Evolutionary conservation across 129 eudicot genomes (phyloP), one percentile per base, ranked within the genome.

Genomic region (Glebionis coronaria): DNA sequence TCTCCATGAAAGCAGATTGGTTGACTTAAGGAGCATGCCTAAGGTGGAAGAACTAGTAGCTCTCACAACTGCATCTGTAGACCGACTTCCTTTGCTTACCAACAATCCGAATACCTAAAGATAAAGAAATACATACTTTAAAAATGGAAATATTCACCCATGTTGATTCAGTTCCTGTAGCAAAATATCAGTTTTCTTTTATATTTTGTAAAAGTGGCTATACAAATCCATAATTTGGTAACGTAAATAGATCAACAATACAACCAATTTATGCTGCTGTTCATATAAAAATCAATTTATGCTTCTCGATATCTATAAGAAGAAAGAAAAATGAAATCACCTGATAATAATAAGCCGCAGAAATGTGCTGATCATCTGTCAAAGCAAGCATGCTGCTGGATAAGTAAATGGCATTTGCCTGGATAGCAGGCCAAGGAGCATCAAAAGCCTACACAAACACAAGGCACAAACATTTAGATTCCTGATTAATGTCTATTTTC

Each of bases 401-500:
- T 67, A 93, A 79, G 76, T 93, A 89, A 55, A 93, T 81, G 38
- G 99, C 97, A 65, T 0, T 91, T 58, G 94, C 97, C 71, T 91
- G 96, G 71, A 91, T 85, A 53, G 85, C 83, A 23, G 97, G 96
- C 97, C 97, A 91, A 69, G 97, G 96, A 68, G 97, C 94, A 79
- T 91, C 97, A 82, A 81, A 88, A 52, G 94, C 97, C 97, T 91
- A 85, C 77, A 75, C 56, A 27, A 25, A n/a, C n/a, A n/a, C n/a
- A n/a, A n/a, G n/a, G n/a, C n/a, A n/a, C n/a, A n/a, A n/a, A n/a
- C n/a, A n/a, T n/a, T n/a, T n/a, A n/a, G n/a, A n/a, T n/a, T n/a
- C n/a, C n/a, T 23, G 25, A 44, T 38, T 15, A 42, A 14, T 44
- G n/a, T 16, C n/a, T 56, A 69, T 25, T 14, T 64, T 44, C 5